phyloP scores from a whole-genome alignment of 2,329 filamentous ascomycete species.

The Fusarium concolor region DNA sequence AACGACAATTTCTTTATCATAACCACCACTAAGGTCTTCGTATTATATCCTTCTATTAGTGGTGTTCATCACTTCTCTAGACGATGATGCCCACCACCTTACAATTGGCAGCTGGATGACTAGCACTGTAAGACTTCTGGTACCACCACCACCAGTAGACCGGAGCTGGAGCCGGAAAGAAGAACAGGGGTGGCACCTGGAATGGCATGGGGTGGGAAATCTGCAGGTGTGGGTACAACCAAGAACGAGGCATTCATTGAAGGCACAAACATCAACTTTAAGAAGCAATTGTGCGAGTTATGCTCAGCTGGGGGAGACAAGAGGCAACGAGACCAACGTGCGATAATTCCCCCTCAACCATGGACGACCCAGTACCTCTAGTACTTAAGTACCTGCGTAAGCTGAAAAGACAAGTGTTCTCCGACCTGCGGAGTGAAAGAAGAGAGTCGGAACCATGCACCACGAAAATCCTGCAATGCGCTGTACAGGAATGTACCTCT shows the following conservation, averaged over 20 bases:
- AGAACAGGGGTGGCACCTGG: conserved; percentile 32
- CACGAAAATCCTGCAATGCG: conserved; percentile 25
- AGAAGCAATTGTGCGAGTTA: conserved; percentile 35
- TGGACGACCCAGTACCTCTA: neutral
- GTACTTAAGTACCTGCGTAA: conserved; percentile 12
- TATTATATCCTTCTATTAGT: conserved; percentile 9
- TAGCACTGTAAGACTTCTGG: conserved; percentile 16
- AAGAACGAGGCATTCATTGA: conserved; percentile 29
- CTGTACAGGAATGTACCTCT: neutral
- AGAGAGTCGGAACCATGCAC: conserved; percentile 16
- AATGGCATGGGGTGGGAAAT: conserved; percentile 20
- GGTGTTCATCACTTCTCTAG: conserved; percentile 20
- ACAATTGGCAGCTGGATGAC: conserved; percentile 26
- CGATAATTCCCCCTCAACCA: neutral
- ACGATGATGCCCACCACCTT: conserved; percentile 31
- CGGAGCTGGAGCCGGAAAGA: conserved; percentile 44
- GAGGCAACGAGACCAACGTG: conserved; percentile 25
- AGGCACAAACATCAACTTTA: conserved; percentile 27
- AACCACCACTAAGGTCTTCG: neutral
- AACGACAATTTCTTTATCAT: neutral
- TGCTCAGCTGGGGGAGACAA: conserved; percentile 27
- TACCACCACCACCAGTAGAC: conserved; percentile 37
- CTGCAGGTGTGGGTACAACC: conserved; percentile 24
- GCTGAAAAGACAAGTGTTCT: conserved; percentile 16
- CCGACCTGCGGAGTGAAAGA: neutral